A percentile compares a stretch with the other conserved stretches of the same genome.
phyloP scores from a whole-genome alignment of 2,329 filamentous ascomycete species.

The Botryotinia globosa region DNA sequence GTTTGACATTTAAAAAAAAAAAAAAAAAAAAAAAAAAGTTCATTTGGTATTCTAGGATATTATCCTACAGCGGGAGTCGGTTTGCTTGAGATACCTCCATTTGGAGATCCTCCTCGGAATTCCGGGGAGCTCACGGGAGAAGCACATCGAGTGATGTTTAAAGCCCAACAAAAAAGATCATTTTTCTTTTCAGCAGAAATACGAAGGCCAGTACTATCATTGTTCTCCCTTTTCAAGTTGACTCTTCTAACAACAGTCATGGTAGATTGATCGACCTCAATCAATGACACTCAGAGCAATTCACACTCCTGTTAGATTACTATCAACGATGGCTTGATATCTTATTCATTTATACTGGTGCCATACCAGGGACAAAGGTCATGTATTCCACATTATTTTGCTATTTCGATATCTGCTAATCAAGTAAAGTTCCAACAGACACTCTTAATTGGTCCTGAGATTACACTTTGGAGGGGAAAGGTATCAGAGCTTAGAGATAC shows the following conservation, averaged over 20 bases:
- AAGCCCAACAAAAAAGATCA: neutral
- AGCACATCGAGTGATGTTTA: neutral
- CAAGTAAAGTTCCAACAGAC: neutral
- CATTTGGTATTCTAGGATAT: neutral
- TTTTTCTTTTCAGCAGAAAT: neutral
- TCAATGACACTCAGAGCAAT: neutral
- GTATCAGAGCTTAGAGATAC: neutral
- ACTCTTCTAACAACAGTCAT: neutral
- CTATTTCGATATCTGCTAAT: neutral
- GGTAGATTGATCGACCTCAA: neutral
- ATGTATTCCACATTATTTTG: neutral
- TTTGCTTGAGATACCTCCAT: neutral
- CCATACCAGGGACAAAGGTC: neutral
- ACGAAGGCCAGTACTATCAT: neutral
- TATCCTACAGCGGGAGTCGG: neutral
- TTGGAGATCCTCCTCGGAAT: neutral
- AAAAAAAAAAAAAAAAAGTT: neutral
- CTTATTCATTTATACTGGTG: fast-evolving
- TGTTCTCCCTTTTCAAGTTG: neutral
- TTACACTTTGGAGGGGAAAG: neutral
- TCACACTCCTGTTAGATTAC: fast-evolving
- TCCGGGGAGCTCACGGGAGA: neutral
- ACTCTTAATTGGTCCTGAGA: neutral
- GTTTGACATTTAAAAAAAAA: neutral
- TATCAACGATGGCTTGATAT: neutral